Conservation (phyloP, 2,329 filamentous ascomycete species). For the Cryphonectria parasitica region DNA sequence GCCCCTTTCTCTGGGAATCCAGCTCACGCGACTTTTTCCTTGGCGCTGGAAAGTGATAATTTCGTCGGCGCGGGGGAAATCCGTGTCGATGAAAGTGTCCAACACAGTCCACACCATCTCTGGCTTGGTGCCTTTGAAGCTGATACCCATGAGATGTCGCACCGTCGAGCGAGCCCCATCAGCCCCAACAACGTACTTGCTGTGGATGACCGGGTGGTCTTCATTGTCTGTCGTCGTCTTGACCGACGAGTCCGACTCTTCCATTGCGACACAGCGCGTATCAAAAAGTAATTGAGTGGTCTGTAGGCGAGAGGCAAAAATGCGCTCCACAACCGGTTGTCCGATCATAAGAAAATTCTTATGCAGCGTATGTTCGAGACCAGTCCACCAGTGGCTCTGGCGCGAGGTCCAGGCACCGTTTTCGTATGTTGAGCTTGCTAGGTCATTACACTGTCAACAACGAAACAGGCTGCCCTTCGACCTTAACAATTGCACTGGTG, state of each 20-base stretch:
- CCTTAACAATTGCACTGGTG: background rate
- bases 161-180: constrained; percentile 57
- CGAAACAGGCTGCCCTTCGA: background rate
- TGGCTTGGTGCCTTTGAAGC: constrained; percentile 51
- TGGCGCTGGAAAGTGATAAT: constrained; percentile 47
- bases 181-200: constrained; percentile 53
- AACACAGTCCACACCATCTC: constrained; percentile 55
- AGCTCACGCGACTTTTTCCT: constrained; percentile 37
- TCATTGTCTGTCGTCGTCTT: background rate
- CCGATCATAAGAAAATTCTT: constrained; percentile 57
- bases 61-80: constrained; percentile 50
- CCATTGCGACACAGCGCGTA: constrained; percentile 9
- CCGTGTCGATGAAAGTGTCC: constrained; percentile 53
- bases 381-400: constrained; percentile 53
- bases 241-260: constrained; percentile 16
- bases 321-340: constrained; percentile 49
- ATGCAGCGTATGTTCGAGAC: constrained; percentile 48
- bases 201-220: constrained; percentile 33
- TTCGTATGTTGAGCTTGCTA: constrained; percentile 46
- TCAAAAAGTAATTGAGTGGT: background rate
- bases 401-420: constrained; percentile 51
- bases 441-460: background rate
- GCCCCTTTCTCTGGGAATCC: constrained; percentile 48
- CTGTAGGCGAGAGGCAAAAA: constrained; percentile 39
- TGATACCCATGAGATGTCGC: constrained; percentile 44